Base-by-base conservation (phyloP, 805 yeast species). In the Ogataea philodendri region DNA sequence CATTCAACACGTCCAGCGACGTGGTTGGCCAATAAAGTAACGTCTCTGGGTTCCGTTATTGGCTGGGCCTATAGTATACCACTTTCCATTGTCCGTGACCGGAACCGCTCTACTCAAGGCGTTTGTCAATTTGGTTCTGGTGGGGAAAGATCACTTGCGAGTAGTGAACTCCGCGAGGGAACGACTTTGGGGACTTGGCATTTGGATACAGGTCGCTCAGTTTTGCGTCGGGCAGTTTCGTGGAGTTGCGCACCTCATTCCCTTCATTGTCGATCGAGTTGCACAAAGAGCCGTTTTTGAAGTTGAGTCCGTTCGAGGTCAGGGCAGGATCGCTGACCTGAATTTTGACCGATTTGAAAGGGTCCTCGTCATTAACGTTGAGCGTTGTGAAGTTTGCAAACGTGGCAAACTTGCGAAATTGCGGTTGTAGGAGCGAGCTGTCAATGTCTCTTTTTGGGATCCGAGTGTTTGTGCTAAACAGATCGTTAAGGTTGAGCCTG, bases 291-390 rank as follows among this genome's bases (percentile, higher is more conserved):
- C 43, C 47, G 24, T 49, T 54, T 24, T 37, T 36, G 39, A 44
- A 55, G 17, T 45, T 44, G 3, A 41, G 36, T 1, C 26, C 30
- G 30, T 55, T 53, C 9, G 38, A 17, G 13, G 34, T 25, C 28
- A 54, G 23, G 3, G 42, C 15, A 1, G 55, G 51, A 24, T 52
- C 45, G 14, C 55, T 49, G 8, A 51, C 49, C 32, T 56, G 60
- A n/a, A 52, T 49, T 16, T 43, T 44, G 32, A 60, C 52, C 3
- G 50, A 47, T 22, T 43, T 42, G 32, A 45, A 43, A 7, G 39
- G 25, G 29, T 43, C 31, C 21, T 22, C 26, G 14, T 24, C 19
- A 9, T 37, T 35, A 9, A 17, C 16, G 14, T 35, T 24, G 9
- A 41, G 26, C 14, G 35, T 34, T 19, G 52, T 32, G 16, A 39